Conservation (phyloP, 495 filamentous ascomycete species). For the Neurospora sp. region DNA sequence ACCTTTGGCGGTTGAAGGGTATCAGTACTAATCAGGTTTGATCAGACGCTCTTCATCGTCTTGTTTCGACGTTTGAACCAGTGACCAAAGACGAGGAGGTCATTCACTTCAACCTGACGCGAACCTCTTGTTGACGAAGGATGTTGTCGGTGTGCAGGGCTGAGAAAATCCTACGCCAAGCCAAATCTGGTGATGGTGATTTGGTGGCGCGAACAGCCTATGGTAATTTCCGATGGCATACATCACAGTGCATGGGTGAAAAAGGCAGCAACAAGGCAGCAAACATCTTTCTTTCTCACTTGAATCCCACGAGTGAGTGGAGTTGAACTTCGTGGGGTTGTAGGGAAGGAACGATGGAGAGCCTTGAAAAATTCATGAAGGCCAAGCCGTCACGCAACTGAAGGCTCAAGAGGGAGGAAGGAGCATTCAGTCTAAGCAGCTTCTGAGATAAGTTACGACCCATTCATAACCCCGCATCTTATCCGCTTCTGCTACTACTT, state of each 20-base stretch:
- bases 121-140: not conserved
- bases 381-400: too few species aligned
- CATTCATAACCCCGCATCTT: too few species aligned
- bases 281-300: not conserved
- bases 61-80: not conserved
- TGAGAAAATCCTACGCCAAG: not conserved
- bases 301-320: not conserved
- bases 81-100: not conserved
- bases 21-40: not conserved
- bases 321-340: constrained; percentile 14
- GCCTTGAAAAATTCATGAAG: too few species aligned
- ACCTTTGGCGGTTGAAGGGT: not conserved
- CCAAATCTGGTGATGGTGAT: not conserved
- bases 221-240: not conserved
- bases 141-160: not conserved
- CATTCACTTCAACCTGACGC: not conserved
- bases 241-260: not conserved
- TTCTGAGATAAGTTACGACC: too few species aligned
- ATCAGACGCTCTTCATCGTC: not conserved
- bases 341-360: too few species aligned
- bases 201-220: not conserved
- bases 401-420: too few species aligned
- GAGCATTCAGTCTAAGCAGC: too few species aligned
- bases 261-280: not conserved
- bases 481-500: too few species aligned